A percentile compares a stretch with the other conserved stretches of the same genome.
These are phyloP conservation scores for Hemileccinum impolitum DNA, from an alignment of 768 basidiomycete species.

Conservation along the genomic window DNA sequence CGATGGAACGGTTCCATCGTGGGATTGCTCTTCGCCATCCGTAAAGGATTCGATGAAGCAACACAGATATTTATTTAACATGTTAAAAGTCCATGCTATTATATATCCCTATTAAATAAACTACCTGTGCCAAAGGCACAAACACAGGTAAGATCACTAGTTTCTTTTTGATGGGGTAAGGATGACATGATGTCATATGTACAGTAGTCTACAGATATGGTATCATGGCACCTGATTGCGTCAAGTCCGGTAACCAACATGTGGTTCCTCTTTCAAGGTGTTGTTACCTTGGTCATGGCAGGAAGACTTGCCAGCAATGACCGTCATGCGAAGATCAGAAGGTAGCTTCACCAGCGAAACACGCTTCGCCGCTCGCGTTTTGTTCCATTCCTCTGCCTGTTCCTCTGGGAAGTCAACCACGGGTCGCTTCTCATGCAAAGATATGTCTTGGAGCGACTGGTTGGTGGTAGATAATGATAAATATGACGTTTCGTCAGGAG, in stretches of 20 bases:
- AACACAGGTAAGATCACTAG: background rate
- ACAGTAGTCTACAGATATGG: constrained; percentile 7
- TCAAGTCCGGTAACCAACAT: constrained; percentile 4
- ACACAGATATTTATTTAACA: no score
- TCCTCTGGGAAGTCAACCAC: constrained; percentile 53
- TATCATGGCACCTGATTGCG: background rate
- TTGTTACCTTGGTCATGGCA: constrained; percentile 1
- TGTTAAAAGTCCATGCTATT: no score
- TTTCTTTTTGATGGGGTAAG: constrained; percentile 2
- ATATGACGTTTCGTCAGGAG: constrained; percentile 25
- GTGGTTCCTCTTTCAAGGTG: constrained; percentile 9
- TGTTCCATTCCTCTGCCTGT: constrained; percentile 86
- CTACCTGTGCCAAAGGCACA: no score
- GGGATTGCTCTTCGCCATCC: no score
- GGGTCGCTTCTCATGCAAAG: constrained; percentile 45
- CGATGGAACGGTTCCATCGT: no score
- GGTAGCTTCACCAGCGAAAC: constrained; percentile 80
- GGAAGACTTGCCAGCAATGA: constrained; percentile 18
- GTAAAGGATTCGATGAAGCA: no score
- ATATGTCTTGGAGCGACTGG: constrained; percentile 19
- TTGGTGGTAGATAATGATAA: constrained; percentile 19
- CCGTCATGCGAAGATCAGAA: constrained; percentile 40
- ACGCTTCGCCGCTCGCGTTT: constrained; percentile 79
- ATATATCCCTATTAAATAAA: no score
- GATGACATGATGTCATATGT: constrained; percentile 4